Base-by-base conservation (phyloP, 345 rosid species). In the Citrus sp. region DNA sequence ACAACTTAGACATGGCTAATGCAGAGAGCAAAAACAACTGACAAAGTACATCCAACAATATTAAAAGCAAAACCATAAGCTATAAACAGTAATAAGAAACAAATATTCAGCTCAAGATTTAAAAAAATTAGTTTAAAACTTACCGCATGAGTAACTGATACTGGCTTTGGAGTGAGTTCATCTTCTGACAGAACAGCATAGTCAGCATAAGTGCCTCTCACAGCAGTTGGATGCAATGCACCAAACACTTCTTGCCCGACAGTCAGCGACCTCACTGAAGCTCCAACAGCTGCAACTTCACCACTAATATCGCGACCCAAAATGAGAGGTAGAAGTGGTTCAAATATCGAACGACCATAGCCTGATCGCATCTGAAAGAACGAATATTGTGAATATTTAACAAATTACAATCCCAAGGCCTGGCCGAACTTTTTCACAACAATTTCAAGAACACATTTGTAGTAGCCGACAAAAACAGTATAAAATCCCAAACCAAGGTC, bases 251-350 rank as follows among this genome's bases (percentile, higher is more conserved):
- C 90, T 84, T 93, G 92, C 28, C 98, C 98, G 5, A 93, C 88
- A 51, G 69, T 84, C 70, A 96, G 60, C 0, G 89, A 89, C 81
- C 78, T 88, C 27, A 93, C 98, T 37, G 91, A 88, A 64, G 77
- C 77, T 77, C 98, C 98, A 58, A 91, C 81, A 10, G 91, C 98
- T 16, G 97, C 90, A 82, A 96, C 98, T 82, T 91, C 95, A 16
- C 99, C 98, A 71, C 98, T 93, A 34, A 93, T 46, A 86, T 96
- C 98, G 1, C 99, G 94, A 46, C 99, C 99, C 85, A 96, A 85
- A 74, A 96, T 92, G 65, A 93, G 86, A 55, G 99, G 99, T 49
- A 96, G 91, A 83, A 89, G 92, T 1, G 97, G 96, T 74, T 90
- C 85, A 67, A 91, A 92, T 72, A 96, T 85, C n/a, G 97, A 96